Evolutionary conservation across 148 eudicot species (phyloP).

Genomic region (Silene uniflora): DNA sequence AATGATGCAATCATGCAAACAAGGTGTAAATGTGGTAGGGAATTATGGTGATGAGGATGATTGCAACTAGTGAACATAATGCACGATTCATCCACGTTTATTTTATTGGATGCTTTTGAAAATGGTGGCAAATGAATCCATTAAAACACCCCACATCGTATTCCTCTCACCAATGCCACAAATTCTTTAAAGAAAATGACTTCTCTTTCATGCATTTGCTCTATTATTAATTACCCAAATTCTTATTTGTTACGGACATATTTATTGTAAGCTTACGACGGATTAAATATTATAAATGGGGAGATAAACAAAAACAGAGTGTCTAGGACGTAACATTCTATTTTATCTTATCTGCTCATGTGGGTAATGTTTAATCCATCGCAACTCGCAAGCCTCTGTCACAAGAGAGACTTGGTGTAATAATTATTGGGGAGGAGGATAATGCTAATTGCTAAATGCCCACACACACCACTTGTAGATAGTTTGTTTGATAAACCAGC

Average conservation of each 20-base stretch:
- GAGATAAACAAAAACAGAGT: too few relatives aligned
- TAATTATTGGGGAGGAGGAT: neutral
- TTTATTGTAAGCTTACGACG: too few relatives aligned
- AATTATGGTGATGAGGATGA: constrained; percentile 10
- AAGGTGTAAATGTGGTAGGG: neutral
- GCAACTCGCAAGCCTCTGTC: too few relatives aligned
- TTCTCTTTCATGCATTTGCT: neutral
- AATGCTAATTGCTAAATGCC: neutral
- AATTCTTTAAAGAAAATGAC: neutral
- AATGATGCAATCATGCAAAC: too few relatives aligned
- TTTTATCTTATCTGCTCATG: too few relatives aligned
- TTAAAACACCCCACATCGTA: neutral
- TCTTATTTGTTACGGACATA: too few relatives aligned
- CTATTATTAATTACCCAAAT: too few relatives aligned
- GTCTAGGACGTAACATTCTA: too few relatives aligned
- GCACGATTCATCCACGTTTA: neutral
- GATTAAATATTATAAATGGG: too few relatives aligned
- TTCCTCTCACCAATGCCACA: neutral
- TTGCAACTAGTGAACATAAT: neutral
- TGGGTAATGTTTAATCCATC: too few relatives aligned
- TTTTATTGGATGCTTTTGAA: neutral
- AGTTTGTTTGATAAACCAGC: neutral
- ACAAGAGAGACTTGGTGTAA: too few relatives aligned
- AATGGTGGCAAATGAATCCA: neutral
- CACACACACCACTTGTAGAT: neutral